phyloP scores from a whole-genome alignment of 2,329 filamentous ascomycete genomes.

The Zalaria obscura region DNA sequence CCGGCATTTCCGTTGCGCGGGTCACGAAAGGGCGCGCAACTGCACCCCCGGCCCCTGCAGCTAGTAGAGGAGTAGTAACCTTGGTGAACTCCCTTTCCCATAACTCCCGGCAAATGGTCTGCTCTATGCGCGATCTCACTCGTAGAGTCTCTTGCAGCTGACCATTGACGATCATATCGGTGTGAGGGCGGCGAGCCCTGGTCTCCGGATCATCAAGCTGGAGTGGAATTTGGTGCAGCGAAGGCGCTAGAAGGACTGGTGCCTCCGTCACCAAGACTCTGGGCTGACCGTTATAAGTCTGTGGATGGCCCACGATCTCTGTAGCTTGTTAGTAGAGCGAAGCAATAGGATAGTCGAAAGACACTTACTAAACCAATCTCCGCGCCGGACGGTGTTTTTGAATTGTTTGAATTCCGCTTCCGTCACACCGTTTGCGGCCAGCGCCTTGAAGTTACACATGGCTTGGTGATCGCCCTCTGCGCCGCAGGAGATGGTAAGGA shows the following conservation, averaged over 20 bases:
- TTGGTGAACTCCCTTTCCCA: slow-evolving; percentile 62
- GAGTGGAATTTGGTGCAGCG: slow-evolving; percentile 64
- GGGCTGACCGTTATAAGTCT: neutral
- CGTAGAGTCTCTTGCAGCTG: slow-evolving; percentile 54
- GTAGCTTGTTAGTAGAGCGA: too few species aligned
- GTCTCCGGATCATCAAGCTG: slow-evolving; percentile 57
- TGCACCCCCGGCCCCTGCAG: slow-evolving; percentile 72
- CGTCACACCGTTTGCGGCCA: slow-evolving; percentile 23
- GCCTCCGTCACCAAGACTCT: slow-evolving; percentile 27
- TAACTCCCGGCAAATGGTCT: slow-evolving; percentile 60
- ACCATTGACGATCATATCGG: slow-evolving; percentile 70
- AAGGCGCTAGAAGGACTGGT: slow-evolving; percentile 61
- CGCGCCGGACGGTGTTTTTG: slow-evolving; percentile 55
- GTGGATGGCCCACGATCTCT: slow-evolving; percentile 1
- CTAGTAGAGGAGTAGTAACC: slow-evolving; percentile 81
- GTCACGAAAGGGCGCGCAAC: slow-evolving; percentile 78
- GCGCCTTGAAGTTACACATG: slow-evolving; percentile 52
- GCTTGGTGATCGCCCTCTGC: slow-evolving; percentile 55
- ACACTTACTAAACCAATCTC: slow-evolving; percentile 68
- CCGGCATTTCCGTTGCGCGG: slow-evolving; percentile 57
- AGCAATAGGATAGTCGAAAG: neutral
- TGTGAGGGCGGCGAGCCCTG: slow-evolving; percentile 62
- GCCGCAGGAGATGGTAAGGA: slow-evolving; percentile 67
- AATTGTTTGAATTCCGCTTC: slow-evolving; percentile 42
- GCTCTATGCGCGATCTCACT: slow-evolving; percentile 60